Base-by-base conservation (phyloP, 495 filamentous ascomycete genomes). In the Margaritispora aquatica region DNA sequence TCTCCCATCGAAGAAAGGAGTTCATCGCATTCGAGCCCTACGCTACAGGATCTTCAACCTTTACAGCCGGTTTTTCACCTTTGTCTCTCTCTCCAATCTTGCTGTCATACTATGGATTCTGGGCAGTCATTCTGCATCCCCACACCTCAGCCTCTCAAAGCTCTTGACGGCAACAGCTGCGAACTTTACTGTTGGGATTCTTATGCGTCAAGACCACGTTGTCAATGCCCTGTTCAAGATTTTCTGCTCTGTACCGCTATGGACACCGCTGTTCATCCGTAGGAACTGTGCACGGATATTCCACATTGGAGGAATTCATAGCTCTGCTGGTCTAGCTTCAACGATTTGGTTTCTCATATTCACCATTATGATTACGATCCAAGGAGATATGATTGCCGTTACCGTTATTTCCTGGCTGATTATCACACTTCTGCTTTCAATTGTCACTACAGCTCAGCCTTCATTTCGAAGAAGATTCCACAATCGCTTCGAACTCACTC, bases 221-320 rank as follows among this genome's bases (percentile, higher is more conserved):
- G 81, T 93, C 68, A 93, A 93, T 70, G 64, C 78, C 21, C 77
- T 90, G 38, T 92, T 86, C 66, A 70, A 73, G 51, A 60, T 85
- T 27, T 84, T 82, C 58, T 86, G 67, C 34, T 69, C 64, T 29
- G 72, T 72, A 57, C 84, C 88, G 0, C 73, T 76, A 55, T 82
- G 75, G 4, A 77, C 79, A 31, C 88, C 89, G 0, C 71, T 84
- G 7, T 57, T 20, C 21, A 73, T 89, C 51, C 86, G 89, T 21
- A 78, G 76, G 0, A 72, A 83, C n/a, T 79, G 80, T 0, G 86
- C 88, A 29, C 88, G 89, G 64, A 77, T 90, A 4, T 92, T 89
- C 68, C 83, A 88, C 36, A 87, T 87, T 68, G 89, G 89, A 26
- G 89, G 89, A 17, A 75, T 89, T 2, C 89, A 92, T 66, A 85